Percentiles rank a stretch among this genome's conserved stretches.
Evolutionary conservation across 352 stramenopile species (phyloP).

Genomic region (Thraustochytrium sp.): DNA sequence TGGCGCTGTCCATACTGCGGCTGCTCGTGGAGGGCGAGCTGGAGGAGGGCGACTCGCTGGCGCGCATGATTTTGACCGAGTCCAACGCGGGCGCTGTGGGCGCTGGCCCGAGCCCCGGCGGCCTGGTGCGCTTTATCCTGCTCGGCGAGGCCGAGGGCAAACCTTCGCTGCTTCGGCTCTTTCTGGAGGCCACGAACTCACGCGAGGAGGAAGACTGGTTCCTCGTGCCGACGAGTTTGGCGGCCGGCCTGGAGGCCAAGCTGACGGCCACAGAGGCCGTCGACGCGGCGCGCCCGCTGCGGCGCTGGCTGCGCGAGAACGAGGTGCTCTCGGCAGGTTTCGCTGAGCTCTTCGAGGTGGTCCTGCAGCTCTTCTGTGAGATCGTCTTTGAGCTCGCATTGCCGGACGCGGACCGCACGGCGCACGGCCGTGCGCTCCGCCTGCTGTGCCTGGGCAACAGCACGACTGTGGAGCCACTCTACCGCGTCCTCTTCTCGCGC

Average conservation of each 20-base stretch:
- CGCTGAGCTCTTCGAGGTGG: background rate
- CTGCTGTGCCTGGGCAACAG: background rate
- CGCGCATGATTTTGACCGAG: background rate
- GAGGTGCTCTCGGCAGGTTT: background rate
- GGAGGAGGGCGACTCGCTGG: background rate
- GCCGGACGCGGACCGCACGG: background rate
- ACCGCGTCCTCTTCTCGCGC: background rate
- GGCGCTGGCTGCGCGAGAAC: background rate
- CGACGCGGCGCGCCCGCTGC: background rate
- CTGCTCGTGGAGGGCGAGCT: background rate
- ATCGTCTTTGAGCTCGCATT: background rate
- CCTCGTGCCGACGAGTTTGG: background rate
- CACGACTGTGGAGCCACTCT: background rate
- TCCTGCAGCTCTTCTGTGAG: background rate
- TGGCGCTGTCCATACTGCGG: background rate
- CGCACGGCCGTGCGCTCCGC: background rate
- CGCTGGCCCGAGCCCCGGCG: background rate
- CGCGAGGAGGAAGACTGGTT: background rate
- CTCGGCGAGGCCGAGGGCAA: background rate
- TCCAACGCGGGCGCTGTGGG: no score
- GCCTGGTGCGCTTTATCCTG: background rate
- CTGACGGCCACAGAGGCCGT: background rate
- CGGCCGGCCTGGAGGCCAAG: background rate
- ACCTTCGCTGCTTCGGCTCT: background rate
- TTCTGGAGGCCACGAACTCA: background rate